Percentiles rank a stretch among this genome's conserved stretches.
phyloP scores from a whole-genome alignment of 148 eudicot species.

The Linanthus parryae region DNA sequence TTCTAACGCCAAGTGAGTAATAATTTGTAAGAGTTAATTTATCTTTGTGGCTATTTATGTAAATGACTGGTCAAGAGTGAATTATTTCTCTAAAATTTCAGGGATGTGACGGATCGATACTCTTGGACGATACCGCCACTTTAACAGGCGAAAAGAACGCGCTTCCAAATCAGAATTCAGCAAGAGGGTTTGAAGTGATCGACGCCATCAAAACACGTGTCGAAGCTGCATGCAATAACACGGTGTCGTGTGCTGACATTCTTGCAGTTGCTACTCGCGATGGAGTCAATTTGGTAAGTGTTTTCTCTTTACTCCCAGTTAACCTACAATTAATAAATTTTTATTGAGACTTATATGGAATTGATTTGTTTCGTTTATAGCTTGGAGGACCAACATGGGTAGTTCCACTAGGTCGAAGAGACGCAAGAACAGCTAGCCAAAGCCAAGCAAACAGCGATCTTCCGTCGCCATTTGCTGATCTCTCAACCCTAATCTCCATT shows the following conservation, averaged over 20 bases:
- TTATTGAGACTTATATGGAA: neutral
- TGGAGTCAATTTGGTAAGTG: slow-evolving; percentile 38
- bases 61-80: no score
- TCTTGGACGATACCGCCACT: slow-evolving; percentile 32
- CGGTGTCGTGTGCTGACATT: slow-evolving; percentile 60
- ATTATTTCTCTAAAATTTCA: no score
- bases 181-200: slow-evolving; percentile 53
- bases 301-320: neutral
- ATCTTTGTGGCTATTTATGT: no score
- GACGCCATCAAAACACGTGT: slow-evolving; percentile 47
- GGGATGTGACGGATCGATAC: slow-evolving; percentile 44
- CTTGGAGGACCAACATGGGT: slow-evolving; percentile 32
- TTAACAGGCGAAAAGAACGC: slow-evolving; percentile 47
- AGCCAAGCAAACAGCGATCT: slow-evolving; percentile 17
- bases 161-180: slow-evolving; percentile 34
- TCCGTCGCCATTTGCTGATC: slow-evolving; percentile 15
- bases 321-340: no score
- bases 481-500: slow-evolving; percentile 18
- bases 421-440: slow-evolving; percentile 27
- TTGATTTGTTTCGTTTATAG: neutral
- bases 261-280: slow-evolving; percentile 51
- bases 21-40: no score
- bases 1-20: no score
- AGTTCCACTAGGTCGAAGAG: slow-evolving; percentile 27
- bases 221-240: slow-evolving; percentile 38